Base-by-base conservation (phyloP, 139 green algal genomes). In the Ostreobium quekettii region DNA sequence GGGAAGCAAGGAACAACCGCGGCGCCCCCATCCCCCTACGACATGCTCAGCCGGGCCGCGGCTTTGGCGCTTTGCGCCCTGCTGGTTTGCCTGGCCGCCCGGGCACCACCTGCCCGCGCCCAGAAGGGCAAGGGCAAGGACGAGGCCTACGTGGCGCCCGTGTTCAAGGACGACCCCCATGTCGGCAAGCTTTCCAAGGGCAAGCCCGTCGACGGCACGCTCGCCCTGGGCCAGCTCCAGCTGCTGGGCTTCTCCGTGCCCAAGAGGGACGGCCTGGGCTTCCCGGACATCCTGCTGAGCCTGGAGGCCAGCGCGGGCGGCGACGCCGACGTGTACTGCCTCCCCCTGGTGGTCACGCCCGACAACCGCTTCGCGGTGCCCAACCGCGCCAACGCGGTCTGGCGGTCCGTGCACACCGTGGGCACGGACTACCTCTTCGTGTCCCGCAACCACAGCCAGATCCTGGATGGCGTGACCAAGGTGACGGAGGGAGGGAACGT, bases 161-260 rank as follows among this genome's bases (percentile, higher is more conserved):
- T n/a, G n/a, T n/a, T n/a, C n/a, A n/a, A n/a, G n/a, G n/a, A n/a
- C n/a, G n/a, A n/a, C n/a, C n/a, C n/a, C n/a, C n/a, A n/a, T n/a
- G 46, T 66, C 59, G 22, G 30, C 19, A 42, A 66, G 7, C 59
- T 66, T 46, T n/a, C 47, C 29, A 42, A n/a, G 7, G 59, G 59
- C 11, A 6, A 42, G 28, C 59, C 59, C 15, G 24, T 66, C 30
- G 30, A 48, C 28, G 59, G 59, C 15, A 30, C 30, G 5, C 32
- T 66, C 24, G 59, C 46, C 46, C 30, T 24, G 30, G 59, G 59
- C 5, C 32, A 66, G 59, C 29, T 5, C 47, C 59, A 19, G 4
- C 30, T 66, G 30, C 24, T 66, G 59, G 8, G 32, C 28, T 66
- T 66, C 32, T 31, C 32, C 32, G 47, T 46, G 46, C 59, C 15